Conservation (phyloP, 352 stramenopile genomes). For the Phytophthora cactorum region DNA sequence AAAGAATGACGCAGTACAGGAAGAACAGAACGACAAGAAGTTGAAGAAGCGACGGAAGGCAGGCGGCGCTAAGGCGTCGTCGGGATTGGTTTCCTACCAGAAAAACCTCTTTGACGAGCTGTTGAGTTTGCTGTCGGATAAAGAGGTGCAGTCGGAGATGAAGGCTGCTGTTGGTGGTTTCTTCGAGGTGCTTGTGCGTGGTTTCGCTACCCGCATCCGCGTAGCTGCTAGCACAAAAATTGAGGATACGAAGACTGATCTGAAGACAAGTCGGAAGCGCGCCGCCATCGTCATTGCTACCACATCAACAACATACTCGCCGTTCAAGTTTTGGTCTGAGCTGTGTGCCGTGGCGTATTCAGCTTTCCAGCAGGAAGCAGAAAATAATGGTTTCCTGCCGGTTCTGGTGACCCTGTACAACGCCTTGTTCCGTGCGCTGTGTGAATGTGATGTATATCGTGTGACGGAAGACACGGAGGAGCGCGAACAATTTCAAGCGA, state of each 20-base stretch:
- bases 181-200: conserved; percentile 66
- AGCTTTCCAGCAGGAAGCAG: conserved; percentile 45
- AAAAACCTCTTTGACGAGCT: conserved; percentile 84
- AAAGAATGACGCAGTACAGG: conserved; percentile 4
- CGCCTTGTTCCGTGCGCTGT: conserved; percentile 70
- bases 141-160: conserved; percentile 28
- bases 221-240: conserved; percentile 69
- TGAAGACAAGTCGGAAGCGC: conserved; percentile 82
- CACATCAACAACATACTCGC: conserved; percentile 75
- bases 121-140: conserved; percentile 57
- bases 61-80: conserved; percentile 25
- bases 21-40: conserved; percentile 28
- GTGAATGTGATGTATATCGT: conserved; percentile 79
- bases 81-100: conserved; percentile 74
- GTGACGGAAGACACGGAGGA: conserved; percentile 88
- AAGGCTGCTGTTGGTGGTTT: conserved; percentile 65
- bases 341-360: conserved; percentile 67
- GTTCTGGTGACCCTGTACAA: conserved; percentile 62
- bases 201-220: conserved; percentile 67
- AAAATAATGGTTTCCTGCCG: conserved; percentile 30
- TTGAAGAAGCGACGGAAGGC: conserved; percentile 58
- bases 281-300: conserved; percentile 77
- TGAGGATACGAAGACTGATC: conserved; percentile 67
- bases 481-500: conserved; percentile 78
- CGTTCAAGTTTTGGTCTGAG: conserved; percentile 90